phyloP scores from a whole-genome alignment of 805 yeast genomes.

The Pichia eremophila region DNA sequence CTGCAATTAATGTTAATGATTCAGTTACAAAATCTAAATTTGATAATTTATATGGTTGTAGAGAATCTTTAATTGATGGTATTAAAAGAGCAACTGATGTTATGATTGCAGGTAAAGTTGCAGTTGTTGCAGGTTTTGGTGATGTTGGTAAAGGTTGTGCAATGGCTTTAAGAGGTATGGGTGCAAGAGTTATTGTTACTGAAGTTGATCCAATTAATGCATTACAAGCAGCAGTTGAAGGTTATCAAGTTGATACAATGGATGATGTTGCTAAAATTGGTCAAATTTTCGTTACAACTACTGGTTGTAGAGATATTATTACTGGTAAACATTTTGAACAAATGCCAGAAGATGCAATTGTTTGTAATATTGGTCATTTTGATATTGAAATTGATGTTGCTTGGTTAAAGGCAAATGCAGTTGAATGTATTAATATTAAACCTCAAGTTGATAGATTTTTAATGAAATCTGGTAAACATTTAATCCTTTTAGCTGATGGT shows the following conservation, averaged over 20 bases:
- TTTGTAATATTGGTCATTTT: slow-evolving; percentile 98
- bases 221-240: slow-evolving; percentile 97
- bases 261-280: slow-evolving; percentile 88
- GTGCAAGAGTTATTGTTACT: slow-evolving; percentile 96
- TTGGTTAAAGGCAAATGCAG: slow-evolving; percentile 93
- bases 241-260: slow-evolving; percentile 94
- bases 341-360: slow-evolving; percentile 99
- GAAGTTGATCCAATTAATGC: slow-evolving; percentile 99
- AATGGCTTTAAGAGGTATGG: slow-evolving; percentile 97
- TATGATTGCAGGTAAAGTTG: slow-evolving; percentile 98
- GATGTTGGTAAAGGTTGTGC: slow-evolving; percentile 99
- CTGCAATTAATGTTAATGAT: slow-evolving; percentile 98
- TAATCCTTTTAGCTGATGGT: slow-evolving; percentile 96
- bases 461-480: slow-evolving; percentile 81
- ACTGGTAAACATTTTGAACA: slow-evolving; percentile 73
- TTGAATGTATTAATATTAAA: slow-evolving; percentile 91
- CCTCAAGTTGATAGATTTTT: slow-evolving; percentile 98
- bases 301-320: slow-evolving; percentile 98
- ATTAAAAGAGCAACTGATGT: slow-evolving; percentile 99
- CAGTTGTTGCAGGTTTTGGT: slow-evolving; percentile 99
- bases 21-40: slow-evolving; percentile 98
- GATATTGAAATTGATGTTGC: slow-evolving; percentile 99
- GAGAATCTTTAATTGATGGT: slow-evolving; percentile 98
- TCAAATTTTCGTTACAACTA: slow-evolving; percentile 97
- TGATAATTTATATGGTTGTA: slow-evolving; percentile 98